Base-by-base conservation (phyloP, 2,329 filamentous ascomycete species). In the Fusarium proliferatum region DNA sequence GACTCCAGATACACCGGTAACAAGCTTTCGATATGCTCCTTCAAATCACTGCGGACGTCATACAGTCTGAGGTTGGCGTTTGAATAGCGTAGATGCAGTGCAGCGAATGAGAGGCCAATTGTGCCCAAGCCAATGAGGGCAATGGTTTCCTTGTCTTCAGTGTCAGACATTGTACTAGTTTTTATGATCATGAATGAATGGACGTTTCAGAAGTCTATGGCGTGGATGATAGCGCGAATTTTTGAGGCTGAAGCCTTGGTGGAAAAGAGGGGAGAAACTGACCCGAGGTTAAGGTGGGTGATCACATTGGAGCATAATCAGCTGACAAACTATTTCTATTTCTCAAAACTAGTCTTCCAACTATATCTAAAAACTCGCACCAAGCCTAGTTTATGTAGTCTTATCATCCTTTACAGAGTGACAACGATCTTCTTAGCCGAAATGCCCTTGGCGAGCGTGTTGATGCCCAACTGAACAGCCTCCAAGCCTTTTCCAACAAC, bases 401-500 rank as follows among this genome's bases (percentile, higher is more conserved):
- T 12, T 10, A 19, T 11, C 7, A 11, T 7, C 3, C 3, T 16
- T 26, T 26, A 65, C 9, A 73, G 30, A 28, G 39, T 7, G 16
- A 73, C 56, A 3, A 74, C 71, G 10, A 74, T 67, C 46, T 73
- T 73, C 39, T 72, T 73, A 0, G 71, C 71, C 3, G 71, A 74
- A 13, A 74, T 67, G 2, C 71, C 71, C 51, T 58, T 68, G 10
- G 61, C 67, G 8, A 74, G 23, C 5, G 62, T 61, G 46, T 61
- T 56, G 1, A 73, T 33, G 11, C 69, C 70, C 21, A 48, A 19
- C n/a, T 73, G 70, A 21, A 73, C 28, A 36, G 45, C 48, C 7
- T 64, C 55, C 5, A 73, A 42, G 0, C 71, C 71, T 15, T 69
- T 72, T 16, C 71, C 71, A 41, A 73, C 46, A 19, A 68, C 71